Evolutionary conservation across 352 stramenopile species (phyloP), one percentile per base, ranked within the genome.

Genomic region (Phytopythium aichiense): DNA sequence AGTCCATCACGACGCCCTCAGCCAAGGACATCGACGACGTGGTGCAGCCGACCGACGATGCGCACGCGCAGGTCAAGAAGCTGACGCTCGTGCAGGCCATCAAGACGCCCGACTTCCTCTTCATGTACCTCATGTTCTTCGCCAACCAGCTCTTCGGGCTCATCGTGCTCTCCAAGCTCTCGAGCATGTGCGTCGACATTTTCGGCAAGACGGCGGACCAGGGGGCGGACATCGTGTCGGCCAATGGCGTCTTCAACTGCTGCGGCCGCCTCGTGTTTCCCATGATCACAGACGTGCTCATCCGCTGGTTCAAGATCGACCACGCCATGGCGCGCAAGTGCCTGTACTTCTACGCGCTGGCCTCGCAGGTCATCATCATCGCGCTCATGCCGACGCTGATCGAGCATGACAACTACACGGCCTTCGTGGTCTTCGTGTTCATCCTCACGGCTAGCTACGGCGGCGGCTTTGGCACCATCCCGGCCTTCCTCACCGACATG

Each of bases 401-500:
- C 53, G 59, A 72, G 40, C 68, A 87, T 58, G 31, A 78, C 46
- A 73, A 74, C 56, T 92, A 88, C 71, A 69, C 61, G 31, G 58
- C 74, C 2, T 92, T 92, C 52, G 66, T 81, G n/a, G 62, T 63
- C 16, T 69, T 79, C 22, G 66, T 89, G 18, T 93, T 88, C 68
- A 77, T 91, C 60, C 40, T 93, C 2, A 91, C 82, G 48, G 64
- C 79, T 11, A 80, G 73, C 51, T 94, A 94, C 60, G 82, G 82
- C 28, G 84, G 80, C 20, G 79, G 78, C 46, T 89, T 91, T 37
- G 81, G 81, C 46, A 89, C 71, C 15, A 91, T 92, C 58, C 83
- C 83, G 40, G 78, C 67, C 35, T 88, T 92, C 61, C 56, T 94
- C 25, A 89, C 82, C 0, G 84, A 92, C 56, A 92, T 92, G 81